Evolutionary conservation across 371 early-diverging fungal genomes (phyloP), one percentile per base, ranked within the genome.

Genomic region (Mucor piriformis): DNA sequence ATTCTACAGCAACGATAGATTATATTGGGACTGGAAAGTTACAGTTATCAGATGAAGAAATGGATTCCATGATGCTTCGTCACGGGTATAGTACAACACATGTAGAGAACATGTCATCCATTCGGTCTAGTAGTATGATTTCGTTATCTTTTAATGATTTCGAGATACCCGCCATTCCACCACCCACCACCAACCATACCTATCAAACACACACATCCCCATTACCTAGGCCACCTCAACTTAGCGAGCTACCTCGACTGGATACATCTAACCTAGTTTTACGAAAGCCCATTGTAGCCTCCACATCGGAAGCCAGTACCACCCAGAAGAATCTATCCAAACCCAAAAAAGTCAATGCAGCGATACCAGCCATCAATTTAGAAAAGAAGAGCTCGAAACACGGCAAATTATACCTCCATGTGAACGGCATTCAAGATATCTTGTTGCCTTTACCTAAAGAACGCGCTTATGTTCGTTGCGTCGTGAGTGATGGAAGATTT

Each of bases 401-500:
- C n/a, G 77, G 74, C 1, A 81, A 73, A 38, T 60, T 81, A 13
- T 81, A 77, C 56, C 49, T 81, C 8, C 73, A 70, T 12, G 66
- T 77, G 15, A 69, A 71, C 16, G 66, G 63, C 10, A 65, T 73
- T 12, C 66, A 67, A 11, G 69, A 81, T 57, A 61, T 77, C 15
- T 51, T 75, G 12, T 32, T 80, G 3, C 81, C 81, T 3, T 25
- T 80, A 33, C 76, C 81, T 12, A 73, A 63, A 4, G 81, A 80
- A 1, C 62, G 67, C 6, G 74, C 81, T 20, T 75, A 71, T 46
- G 76, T 75, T 0, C 75, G 81, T 2, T 77, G 76, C 35, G 76
- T 80, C 0, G 66, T 80, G 8, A 81, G 75, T 24, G 81, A 81
- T 44, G 77, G 76, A 1, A 47, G 74, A 29, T 77, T 76, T 57